These are phyloP conservation scores for Blastocystis sp. DNA, from an alignment of 352 stramenopile species.

Conservation along the genomic window DNA sequence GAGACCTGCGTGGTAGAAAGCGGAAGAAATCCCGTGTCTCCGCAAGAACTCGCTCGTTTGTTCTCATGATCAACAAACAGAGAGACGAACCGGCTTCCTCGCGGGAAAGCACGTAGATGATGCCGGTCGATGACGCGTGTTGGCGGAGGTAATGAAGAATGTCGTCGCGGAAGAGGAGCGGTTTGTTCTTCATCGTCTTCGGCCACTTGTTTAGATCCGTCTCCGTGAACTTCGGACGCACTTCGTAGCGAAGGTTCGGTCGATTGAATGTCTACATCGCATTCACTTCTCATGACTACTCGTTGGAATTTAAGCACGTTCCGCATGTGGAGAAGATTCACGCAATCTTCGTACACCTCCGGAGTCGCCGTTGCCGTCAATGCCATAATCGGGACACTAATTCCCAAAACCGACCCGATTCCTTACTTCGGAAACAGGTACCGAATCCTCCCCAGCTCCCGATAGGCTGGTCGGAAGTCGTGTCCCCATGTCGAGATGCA, in stretches of 20 bases:
- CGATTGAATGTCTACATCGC: constrained; percentile 73
- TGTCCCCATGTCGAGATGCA: constrained; percentile 93
- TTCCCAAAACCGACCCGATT: constrained; percentile 57
- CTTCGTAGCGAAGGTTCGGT: constrained; percentile 74
- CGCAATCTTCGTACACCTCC: constrained; percentile 72
- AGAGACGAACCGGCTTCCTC: constrained; percentile 62
- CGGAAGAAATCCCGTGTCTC: constrained; percentile 58
- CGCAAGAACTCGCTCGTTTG: constrained; percentile 58
- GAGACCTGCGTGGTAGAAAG: constrained; percentile 65
- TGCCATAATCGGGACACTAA: constrained; percentile 69
- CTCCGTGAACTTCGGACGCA: constrained; percentile 65
- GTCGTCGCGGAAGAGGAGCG: constrained; percentile 1
- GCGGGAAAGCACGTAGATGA: constrained; percentile 30
- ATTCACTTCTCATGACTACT: background rate
- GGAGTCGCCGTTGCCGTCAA: constrained; percentile 78
- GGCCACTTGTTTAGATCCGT: constrained; percentile 61
- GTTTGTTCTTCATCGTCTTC: constrained; percentile 55
- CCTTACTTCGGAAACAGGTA: constrained; percentile 79
- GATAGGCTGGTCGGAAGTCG: constrained; percentile 97
- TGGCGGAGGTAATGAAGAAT: constrained; percentile 52
- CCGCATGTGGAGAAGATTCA: constrained; percentile 68
- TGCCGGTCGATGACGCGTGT: constrained; percentile 59
- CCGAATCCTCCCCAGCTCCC: constrained; percentile 78
- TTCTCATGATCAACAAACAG: constrained; percentile 58
- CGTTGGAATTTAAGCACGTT: constrained; percentile 58